These are phyloP conservation scores for Thraustochytrium sp. DNA, from an alignment of 352 stramenopile genomes.

Conservation along the genomic window DNA sequence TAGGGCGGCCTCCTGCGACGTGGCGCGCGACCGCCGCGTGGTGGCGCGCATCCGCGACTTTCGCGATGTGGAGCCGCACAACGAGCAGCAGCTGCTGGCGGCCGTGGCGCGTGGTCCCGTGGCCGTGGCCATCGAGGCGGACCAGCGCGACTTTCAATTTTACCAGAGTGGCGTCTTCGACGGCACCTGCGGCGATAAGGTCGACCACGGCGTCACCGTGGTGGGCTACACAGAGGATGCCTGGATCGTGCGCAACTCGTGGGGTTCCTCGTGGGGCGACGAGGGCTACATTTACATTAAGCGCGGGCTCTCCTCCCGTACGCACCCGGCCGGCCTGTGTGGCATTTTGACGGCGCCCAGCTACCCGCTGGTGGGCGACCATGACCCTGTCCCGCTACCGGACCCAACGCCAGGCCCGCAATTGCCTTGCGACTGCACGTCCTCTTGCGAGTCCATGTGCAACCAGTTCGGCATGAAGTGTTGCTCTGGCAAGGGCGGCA, in stretches of 20 bases:
- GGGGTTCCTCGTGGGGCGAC: constrained; percentile 63
- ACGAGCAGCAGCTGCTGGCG: constrained; percentile 70
- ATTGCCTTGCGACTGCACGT: constrained; percentile 17
- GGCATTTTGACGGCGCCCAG: background rate
- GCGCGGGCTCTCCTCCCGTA: background rate
- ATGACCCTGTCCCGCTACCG: background rate
- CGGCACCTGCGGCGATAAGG: constrained; percentile 72
- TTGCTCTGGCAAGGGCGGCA: constrained; percentile 25
- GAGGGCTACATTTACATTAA: constrained; percentile 48
- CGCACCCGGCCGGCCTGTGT: constrained; percentile 16
- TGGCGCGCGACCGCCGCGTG: constrained; percentile 27
- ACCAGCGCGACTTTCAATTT: constrained; percentile 90
- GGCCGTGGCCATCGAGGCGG: constrained; percentile 86
- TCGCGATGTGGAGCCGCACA: constrained; percentile 49
- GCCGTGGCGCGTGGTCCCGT: constrained; percentile 72
- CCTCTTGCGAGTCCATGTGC: constrained; percentile 32
- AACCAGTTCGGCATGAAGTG: constrained; percentile 23
- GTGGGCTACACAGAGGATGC: constrained; percentile 86
- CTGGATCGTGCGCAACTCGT: constrained; percentile 97
- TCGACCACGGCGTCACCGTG: constrained; percentile 93
- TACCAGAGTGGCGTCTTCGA: constrained; percentile 87
- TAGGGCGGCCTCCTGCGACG: constrained; percentile 51
- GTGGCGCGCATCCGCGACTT: constrained; percentile 50
- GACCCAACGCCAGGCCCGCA: constrained; percentile 8
- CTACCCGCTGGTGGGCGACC: background rate